Evolutionary conservation across 495 filamentous ascomycete species (phyloP).

Genomic region (Delitschia confertaspora): DNA sequence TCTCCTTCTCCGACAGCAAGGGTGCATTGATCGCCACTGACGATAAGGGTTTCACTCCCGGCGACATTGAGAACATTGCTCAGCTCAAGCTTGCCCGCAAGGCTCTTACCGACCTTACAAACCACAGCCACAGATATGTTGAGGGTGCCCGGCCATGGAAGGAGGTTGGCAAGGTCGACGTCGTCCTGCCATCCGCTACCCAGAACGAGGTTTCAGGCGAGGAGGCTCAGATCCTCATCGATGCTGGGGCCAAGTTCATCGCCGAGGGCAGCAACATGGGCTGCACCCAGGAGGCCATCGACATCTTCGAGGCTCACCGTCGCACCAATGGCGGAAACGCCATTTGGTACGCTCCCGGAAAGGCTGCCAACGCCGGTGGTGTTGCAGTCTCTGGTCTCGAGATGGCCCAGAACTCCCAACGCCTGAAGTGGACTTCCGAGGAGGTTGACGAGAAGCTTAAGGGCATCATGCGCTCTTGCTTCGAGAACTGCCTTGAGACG

Average conservation of each 20-base stretch:
- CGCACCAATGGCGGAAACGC: constrained; percentile 58
- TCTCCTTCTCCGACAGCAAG: constrained; percentile 91
- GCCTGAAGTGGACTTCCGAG: constrained; percentile 75
- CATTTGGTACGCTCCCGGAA: constrained; percentile 95
- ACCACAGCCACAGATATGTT: constrained; percentile 75
- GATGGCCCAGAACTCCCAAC: constrained; percentile 95
- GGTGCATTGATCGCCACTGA: constrained; percentile 65
- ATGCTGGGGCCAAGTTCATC: constrained; percentile 70
- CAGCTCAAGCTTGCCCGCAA: constrained; percentile 79
- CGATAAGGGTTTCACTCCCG: constrained; percentile 59
- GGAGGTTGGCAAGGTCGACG: constrained; percentile 77
- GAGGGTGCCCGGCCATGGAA: constrained; percentile 84
- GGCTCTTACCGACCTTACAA: constrained; percentile 58
- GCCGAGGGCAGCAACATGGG: constrained; percentile 99
- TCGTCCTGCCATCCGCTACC: constrained; percentile 86
- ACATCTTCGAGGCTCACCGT: constrained; percentile 79
- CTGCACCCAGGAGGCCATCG: constrained; percentile 90
- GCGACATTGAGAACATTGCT: constrained; percentile 69
- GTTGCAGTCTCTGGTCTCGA: constrained; percentile 96
- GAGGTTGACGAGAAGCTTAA: constrained; percentile 90
- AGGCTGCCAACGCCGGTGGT: constrained; percentile 95
- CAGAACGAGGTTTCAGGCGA: constrained; percentile 94
- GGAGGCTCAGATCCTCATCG: constrained; percentile 76
- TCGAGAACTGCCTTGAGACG: constrained; percentile 82
- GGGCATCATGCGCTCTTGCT: constrained; percentile 88